Percentiles rank a stretch among this genome's conserved stretches.
phyloP scores from a whole-genome alignment of 805 yeast genomes.

The Brettanomyces anomalus region DNA sequence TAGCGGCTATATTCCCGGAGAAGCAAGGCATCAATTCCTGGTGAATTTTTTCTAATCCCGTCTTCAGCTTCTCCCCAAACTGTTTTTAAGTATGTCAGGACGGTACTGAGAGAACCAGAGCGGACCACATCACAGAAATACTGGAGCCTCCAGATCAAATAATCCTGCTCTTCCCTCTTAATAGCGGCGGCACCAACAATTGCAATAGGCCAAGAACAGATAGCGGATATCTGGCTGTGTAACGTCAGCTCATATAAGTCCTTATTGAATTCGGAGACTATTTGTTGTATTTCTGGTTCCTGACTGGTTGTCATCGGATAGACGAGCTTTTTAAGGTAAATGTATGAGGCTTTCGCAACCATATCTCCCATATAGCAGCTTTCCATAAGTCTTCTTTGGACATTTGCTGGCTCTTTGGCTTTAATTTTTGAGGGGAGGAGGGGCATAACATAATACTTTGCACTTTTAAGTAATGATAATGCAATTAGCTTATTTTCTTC shows the following conservation, averaged over 20 bases:
- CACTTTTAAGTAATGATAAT: slow-evolving; percentile 4
- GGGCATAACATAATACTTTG: slow-evolving; percentile 10
- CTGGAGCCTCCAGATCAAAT: slow-evolving; percentile 7
- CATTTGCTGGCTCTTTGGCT: slow-evolving; percentile 8
- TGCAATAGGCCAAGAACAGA: slow-evolving; percentile 12
- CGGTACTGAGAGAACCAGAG: slow-evolving; percentile 7
- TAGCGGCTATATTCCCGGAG: neutral
- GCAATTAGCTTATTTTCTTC: slow-evolving; percentile 2
- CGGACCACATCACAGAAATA: slow-evolving; percentile 8
- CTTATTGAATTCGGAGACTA: slow-evolving; percentile 6
- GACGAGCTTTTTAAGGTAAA: slow-evolving; percentile 10
- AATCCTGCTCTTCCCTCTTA: slow-evolving; percentile 8
- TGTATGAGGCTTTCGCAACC: slow-evolving; percentile 8
- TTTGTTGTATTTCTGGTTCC: slow-evolving; percentile 5
- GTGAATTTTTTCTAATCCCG: slow-evolving; percentile 1
- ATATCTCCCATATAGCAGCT: slow-evolving; percentile 13
- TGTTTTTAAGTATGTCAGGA: slow-evolving; percentile 5
- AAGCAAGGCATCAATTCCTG: slow-evolving; percentile 2
- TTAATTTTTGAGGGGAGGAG: slow-evolving; percentile 9
- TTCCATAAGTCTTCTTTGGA: slow-evolving; percentile 12
- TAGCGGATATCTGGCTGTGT: slow-evolving; percentile 9
- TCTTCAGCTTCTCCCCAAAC: slow-evolving; percentile 11
- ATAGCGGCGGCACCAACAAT: slow-evolving; percentile 12
- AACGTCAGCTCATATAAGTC: slow-evolving; percentile 7
- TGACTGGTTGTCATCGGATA: slow-evolving; percentile 3